Conservation (phyloP, 129 eudicot genomes). For the Silybum marianum region DNA sequence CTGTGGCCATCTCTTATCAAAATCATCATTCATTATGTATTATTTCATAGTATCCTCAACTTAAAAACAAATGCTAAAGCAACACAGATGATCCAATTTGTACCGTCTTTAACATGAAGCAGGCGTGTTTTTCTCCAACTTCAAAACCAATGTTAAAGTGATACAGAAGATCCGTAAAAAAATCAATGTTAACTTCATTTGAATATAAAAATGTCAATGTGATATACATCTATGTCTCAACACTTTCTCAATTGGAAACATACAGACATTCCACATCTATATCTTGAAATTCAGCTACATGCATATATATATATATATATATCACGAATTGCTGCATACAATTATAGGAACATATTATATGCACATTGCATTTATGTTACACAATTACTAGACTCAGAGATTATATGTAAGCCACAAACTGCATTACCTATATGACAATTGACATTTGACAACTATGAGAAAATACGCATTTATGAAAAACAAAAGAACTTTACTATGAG, state of each 20-base stretch:
- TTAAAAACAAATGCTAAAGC: not conserved
- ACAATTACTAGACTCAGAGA: not conserved
- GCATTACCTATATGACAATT: conserved; percentile 16
- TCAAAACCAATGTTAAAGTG: not conserved
- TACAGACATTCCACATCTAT: conserved; percentile 6
- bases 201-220: not conserved
- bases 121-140: conserved; percentile 12
- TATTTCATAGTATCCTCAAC: not conserved
- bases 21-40: conserved; percentile 13
- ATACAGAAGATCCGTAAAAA: not conserved
- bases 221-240: conserved; percentile 8
- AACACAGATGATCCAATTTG: not conserved
- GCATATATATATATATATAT: not conserved
- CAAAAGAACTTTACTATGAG: not conserved
- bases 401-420: conserved; percentile 1
- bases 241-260: not conserved
- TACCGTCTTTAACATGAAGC: not conserved
- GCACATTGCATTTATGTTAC: not conserved
- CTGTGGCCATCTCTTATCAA: conserved; percentile 1
- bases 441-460: not conserved
- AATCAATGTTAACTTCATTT: not conserved
- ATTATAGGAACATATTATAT: not conserved
- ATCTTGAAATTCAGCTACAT: not conserved
- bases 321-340: not conserved
- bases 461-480: conserved; percentile 1